These are phyloP conservation scores for Suhomyces sp. DNA, from an alignment of 805 yeast genomes.

Conservation along the genomic window DNA sequence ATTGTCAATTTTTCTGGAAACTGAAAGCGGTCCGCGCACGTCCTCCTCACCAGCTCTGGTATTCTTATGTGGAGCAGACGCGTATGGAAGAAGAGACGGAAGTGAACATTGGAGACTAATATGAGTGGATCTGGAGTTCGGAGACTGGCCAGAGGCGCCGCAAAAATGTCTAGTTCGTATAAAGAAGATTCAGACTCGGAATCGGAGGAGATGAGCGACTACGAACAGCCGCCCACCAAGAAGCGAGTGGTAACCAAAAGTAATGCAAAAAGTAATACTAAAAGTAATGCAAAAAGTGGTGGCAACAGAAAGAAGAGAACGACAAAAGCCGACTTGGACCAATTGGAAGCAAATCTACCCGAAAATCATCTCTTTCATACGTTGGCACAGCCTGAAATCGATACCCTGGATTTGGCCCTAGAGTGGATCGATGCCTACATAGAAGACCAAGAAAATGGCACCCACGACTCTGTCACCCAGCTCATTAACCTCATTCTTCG, in stretches of 20 bases:
- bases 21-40: not conserved
- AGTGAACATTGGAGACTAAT: not conserved
- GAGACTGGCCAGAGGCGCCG: slow-evolving; percentile 5
- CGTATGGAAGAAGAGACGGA: not conserved
- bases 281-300: not conserved
- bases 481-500: slow-evolving; percentile 68
- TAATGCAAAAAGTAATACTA: not conserved
- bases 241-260: not conserved
- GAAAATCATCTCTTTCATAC: slow-evolving; percentile 32
- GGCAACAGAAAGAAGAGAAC: not conserved
- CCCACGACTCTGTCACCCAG: slow-evolving; percentile 51
- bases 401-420: slow-evolving; percentile 33
- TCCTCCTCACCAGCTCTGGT: not conserved
- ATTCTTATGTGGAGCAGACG: not conserved
- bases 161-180: not conserved
- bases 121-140: not conserved
- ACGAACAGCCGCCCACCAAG: slow-evolving; percentile 7
- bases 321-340: slow-evolving; percentile 6
- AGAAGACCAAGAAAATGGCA: slow-evolving; percentile 16
- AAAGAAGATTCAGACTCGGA: slow-evolving; percentile 10
- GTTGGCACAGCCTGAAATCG: slow-evolving; percentile 29
- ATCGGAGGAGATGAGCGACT: slow-evolving; percentile 12
- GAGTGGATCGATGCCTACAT: slow-evolving; percentile 36
- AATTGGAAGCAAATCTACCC: slow-evolving; percentile 20
- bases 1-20: not conserved